phyloP scores from a whole-genome alignment of 2,329 filamentous ascomycete genomes.

The Thelonectria discophora region DNA sequence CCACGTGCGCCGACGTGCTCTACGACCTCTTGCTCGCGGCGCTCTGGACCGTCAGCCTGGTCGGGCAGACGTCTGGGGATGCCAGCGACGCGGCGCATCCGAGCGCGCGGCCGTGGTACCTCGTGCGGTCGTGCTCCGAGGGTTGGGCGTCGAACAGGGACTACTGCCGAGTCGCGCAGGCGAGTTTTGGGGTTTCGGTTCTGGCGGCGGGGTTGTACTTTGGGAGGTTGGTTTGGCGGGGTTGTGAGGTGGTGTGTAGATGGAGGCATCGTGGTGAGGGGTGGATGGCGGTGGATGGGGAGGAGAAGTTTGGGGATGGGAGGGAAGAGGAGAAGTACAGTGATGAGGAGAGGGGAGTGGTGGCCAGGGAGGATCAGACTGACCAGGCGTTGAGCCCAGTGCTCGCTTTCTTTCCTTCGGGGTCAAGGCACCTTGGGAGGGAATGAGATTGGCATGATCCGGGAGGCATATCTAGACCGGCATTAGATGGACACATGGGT shows the following conservation, averaged over 20 bases:
- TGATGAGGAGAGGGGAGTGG: slow-evolving; percentile 9
- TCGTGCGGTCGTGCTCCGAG: slow-evolving; percentile 33
- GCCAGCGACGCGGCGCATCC: slow-evolving; percentile 36
- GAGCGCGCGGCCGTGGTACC: slow-evolving; percentile 42
- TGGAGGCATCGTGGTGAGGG: slow-evolving; percentile 15
- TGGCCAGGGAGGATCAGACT: slow-evolving; percentile 4
- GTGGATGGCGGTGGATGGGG: neutral
- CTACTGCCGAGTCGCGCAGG: slow-evolving; percentile 37
- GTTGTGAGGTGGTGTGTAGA: slow-evolving; percentile 21
- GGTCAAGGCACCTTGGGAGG: neutral
- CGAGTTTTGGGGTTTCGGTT: slow-evolving; percentile 33
- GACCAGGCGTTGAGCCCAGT: slow-evolving; percentile 43
- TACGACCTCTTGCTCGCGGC: slow-evolving; percentile 43
- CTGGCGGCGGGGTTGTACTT: slow-evolving; percentile 33
- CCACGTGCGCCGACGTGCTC: slow-evolving; percentile 35
- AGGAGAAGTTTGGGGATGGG: neutral
- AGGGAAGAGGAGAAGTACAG: slow-evolving; percentile 19
- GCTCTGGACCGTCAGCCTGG: slow-evolving; percentile 42
- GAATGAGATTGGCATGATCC: neutral
- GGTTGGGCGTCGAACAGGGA: slow-evolving; percentile 27
- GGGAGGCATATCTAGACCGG: too few relatives aligned
- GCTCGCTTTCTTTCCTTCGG: slow-evolving; percentile 45
- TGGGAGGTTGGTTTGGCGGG: slow-evolving; percentile 26
- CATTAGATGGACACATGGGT: too few relatives aligned
- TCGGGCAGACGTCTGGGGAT: slow-evolving; percentile 38